Percentiles rank a stretch among this genome's conserved stretches.
These are phyloP conservation scores for Suhomyces maxii DNA, from an alignment of 1,139 yeast species.

Conservation along the genomic window DNA sequence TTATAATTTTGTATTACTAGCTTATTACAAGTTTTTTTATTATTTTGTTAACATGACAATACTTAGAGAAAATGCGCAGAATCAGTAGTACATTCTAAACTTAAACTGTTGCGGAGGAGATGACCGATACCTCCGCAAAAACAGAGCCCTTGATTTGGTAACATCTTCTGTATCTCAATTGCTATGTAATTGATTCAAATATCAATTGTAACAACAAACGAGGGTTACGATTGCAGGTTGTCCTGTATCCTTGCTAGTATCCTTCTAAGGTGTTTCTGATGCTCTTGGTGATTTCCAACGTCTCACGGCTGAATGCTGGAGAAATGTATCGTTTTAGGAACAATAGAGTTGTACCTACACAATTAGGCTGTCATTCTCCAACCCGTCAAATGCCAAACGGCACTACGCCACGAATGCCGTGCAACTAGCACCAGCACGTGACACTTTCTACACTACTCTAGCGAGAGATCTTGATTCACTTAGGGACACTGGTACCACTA, in stretches of 20 bases:
- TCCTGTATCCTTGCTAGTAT: no score
- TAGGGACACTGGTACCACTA: no score
- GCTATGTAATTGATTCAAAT: no score
- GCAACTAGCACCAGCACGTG: background rate
- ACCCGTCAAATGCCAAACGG: background rate
- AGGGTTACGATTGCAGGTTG: no score
- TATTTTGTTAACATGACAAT: background rate
- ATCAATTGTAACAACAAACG: no score
- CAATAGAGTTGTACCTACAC: background rate
- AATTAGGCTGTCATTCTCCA: background rate
- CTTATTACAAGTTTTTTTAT: constrained; percentile 2
- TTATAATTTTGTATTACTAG: constrained; percentile 6
- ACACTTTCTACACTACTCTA: no score
- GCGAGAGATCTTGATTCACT: no score
- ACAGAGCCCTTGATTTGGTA: no score
- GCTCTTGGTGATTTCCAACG: background rate
- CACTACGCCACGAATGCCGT: background rate
- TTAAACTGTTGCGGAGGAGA: no score
- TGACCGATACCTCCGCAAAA: no score
- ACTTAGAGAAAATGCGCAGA: background rate
- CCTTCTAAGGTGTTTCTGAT: background rate
- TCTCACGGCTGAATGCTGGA: background rate
- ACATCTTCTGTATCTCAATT: no score
- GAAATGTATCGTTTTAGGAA: background rate
- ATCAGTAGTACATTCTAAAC: no score